Evolutionary conservation across 306 rosid genomes (phyloP), one percentile per base, ranked within the genome.

Genomic region (Erythrophleum fordii): DNA sequence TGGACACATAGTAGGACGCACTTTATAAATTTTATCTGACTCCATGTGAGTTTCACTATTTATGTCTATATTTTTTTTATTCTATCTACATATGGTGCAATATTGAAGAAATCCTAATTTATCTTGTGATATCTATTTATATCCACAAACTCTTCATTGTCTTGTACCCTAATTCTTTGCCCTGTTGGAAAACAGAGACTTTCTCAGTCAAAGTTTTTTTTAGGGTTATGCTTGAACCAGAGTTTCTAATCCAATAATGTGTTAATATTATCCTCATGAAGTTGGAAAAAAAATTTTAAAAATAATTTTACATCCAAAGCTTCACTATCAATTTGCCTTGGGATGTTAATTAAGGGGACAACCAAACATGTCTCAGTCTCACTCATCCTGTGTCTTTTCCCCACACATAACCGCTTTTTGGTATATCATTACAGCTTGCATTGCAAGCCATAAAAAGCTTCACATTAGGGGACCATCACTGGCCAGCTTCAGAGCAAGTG

Each of bases 351-450:
- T 55, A 69, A 69, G 82, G 79, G 60, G 77, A 80, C 87, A 80
- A 61, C 4, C 22, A 65, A 49, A 86, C 87, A 86, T 22, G 83
- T 73, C 78, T 49, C 18, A 62, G 46, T 61, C 79, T 55, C 79
- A 86, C 86, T 37, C 85, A 41, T 80, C 80, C 76, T 82, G 65
- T 75, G 76, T 79, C 35, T 58, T 25, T 23, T 25, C n/a, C n/a
- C n/a, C n/a, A n/a, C n/a, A n/a, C n/a, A n/a, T n/a, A n/a, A n/a
- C n/a, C n/a, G 34, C 88, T 64, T 83, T 75, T 11, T 29, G 39
- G 28, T 73, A 59, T 75, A 86, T 88, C 85, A 83, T 85, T 81
- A 58, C 75, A 60, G 46, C 93, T 88, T 89, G 82, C 92, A 78
- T 81, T 80, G 49, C 83, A 90, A 87, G 83, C 84, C 85, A 79